Evolutionary conservation across 1,139 yeast species (phyloP), one percentile per base, ranked within the genome.

Genomic region (Maudiozyma humilis): DNA sequence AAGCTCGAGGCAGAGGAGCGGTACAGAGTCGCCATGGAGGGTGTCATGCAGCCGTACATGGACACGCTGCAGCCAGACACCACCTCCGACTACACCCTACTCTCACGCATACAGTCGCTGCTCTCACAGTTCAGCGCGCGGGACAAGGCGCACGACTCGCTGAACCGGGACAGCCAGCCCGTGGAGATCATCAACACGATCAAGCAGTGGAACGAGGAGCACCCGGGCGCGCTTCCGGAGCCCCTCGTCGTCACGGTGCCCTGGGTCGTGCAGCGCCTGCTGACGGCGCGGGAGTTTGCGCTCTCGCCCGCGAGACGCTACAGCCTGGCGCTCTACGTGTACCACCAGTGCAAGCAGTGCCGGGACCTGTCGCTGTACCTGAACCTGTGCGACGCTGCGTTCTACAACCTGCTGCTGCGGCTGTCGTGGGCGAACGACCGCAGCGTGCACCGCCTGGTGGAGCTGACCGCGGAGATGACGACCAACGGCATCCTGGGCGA

Each of bases 401-500:
- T 62, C 40, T 61, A 61, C 48, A 62, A 62, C 41, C 32, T 54
- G 12, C 43, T 60, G 16, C 23, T 62, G 14, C 44, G 51, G 34
- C 46, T 54, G n/a, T 47, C 57, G 3, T 62, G 66, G 66, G 51
- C 49, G 3, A 56, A 56, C 39, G 59, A 45, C 42, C 50, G 50
- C 30, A 62, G 60, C 8, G 44, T 60, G 3, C 42, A 46, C 15
- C 50, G 49, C 30, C 40, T 60, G 31, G 44, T 43, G 23, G 51
- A 50, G 14, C 33, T 59, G 5, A 47, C 56, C 2, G 42, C 51
- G 2, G 65, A 61, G 44, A 60, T 61, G 65, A 53, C 50, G 23
- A 54, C 51, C 19, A 59, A 60, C 32, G 65, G 65, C 20, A 52
- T 60, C 4, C 42, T 50, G 20, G 65, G 64, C 3, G 62, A 61